Evolutionary conservation across 768 basidiomycete genomes (phyloP), one percentile per base, ranked within the genome.

Genomic region (Xerocomus potaroensis): DNA sequence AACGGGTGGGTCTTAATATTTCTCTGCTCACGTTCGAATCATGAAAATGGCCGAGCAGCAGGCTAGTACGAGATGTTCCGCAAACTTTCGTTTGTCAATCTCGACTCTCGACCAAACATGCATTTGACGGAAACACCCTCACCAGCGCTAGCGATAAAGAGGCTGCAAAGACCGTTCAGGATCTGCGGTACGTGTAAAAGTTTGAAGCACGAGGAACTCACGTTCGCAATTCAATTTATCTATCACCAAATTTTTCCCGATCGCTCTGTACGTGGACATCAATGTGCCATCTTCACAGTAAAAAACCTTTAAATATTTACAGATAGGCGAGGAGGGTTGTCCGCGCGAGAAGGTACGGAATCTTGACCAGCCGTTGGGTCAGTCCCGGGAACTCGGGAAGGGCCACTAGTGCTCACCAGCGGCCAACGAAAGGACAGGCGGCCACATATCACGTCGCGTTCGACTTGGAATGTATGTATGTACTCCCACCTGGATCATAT

Each of bases 1-100:
- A n/a, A n/a, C n/a, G n/a, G n/a, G n/a, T n/a, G n/a, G n/a, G n/a
- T n/a, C n/a, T n/a, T n/a, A n/a, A n/a, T n/a, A n/a, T n/a, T n/a
- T n/a, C n/a, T n/a, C n/a, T n/a, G n/a, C 59, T 37, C 41, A 65
- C 61, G 61, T 47, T 45, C 63, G 58, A 39, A 62, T 51, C 49
- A 51, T 45, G 23, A 62, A 51, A 43, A 54, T 62, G 1, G 30
- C 49, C 0, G 62, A 64, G 21, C 54, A 47, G 22, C 62, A 56
- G 15, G 34, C 60, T 1, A 64, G 5, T 6, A 49, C 34, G 10
- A 49, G 23, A 38, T 26, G 26, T 10, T 29, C 45, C 2, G 39
- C n/a, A n/a, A n/a, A n/a, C n/a, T n/a, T n/a, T n/a, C n/a, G n/a
- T n/a, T n/a, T n/a, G n/a, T n/a, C n/a, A n/a, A n/a, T n/a, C n/a